These are phyloP conservation scores for Dactylis glomerata DNA, from an alignment of 176 grass and related monocot genomes.

Conservation along the genomic window DNA sequence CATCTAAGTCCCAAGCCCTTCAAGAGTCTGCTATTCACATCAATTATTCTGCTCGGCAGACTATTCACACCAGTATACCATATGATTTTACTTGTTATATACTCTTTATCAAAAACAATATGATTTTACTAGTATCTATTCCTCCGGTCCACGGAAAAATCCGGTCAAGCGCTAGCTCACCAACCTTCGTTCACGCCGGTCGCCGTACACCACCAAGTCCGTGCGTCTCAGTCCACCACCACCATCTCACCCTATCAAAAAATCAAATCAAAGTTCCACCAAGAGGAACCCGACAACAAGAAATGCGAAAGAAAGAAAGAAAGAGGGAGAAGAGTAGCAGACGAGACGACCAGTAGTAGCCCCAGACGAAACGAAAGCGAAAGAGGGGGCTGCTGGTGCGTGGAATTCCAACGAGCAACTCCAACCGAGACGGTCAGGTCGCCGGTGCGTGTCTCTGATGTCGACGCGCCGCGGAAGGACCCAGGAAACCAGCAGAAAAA, in stretches of 20 bases:
- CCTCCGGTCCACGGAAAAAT: neutral
- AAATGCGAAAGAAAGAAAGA: neutral
- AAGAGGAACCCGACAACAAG: neutral
- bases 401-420: constrained; percentile 26
- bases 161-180: neutral
- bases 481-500: neutral
- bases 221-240: neutral
- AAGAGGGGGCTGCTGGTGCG: neutral
- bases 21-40: neutral
- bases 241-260: neutral
- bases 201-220: neutral
- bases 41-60: neutral
- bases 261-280: neutral
- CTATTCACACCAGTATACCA: neutral
- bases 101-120: too few species aligned
- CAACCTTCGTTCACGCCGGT: neutral
- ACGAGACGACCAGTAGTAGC: neutral
- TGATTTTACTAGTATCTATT: neutral
- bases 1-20: too few species aligned
- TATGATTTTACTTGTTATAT: too few species aligned
- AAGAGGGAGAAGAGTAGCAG: neutral
- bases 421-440: neutral
- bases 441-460: neutral
- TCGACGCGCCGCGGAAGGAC: constrained; percentile 4
- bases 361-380: neutral